Base-by-base conservation (phyloP, 805 yeast species). In the Candida bentonensis region DNA sequence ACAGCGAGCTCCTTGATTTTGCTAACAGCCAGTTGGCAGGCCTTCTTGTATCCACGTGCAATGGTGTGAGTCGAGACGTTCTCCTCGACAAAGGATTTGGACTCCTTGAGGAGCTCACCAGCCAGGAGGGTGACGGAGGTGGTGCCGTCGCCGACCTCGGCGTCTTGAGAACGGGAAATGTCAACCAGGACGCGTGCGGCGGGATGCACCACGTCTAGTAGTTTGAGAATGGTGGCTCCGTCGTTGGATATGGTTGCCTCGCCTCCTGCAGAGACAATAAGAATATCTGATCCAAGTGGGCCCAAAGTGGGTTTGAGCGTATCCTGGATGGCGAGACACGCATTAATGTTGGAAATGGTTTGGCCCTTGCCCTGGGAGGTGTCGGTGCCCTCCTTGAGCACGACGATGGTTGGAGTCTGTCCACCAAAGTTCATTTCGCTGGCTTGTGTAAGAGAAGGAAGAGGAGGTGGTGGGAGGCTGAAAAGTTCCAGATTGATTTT, bases 121-220 rank as follows among this genome's bases (percentile, higher is more conserved):
- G 89, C 79, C 46, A 89, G 67, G 11, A 92, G 83, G 0, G 96
- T 87, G 25, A 94, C 98, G 22, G 95, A 82, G 0, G 98, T 89
- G 36, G 99, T 92, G 53, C 99, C 99, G 60, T 92, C 97, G 48
- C 97, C 97, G 52, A 89, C 95, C 63, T 89, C 96, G 48, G 94
- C 95, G 62, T 92, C 99, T 68, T 92, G 99, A 20, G 94, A 89
- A 62, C 92, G 81, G 42, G 96, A 82, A 46, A 92, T 82, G 60
- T 94, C 94, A 25, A 94, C 98, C 52, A 92, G 69, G 45, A 89
- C 89, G 56, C 85, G 85, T 21, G 98, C 99, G 15, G 97, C 97
- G 7, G 99, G 98, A 58, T 92, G 98, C 22, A 92, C 96, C 45
- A 92, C 94, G 58, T 92, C 98, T 52, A 92, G 67, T 46, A 92